Percentiles rank a stretch among this genome's conserved stretches.
These are phyloP conservation scores for Dovyalis caffra DNA, from an alignment of 345 rosid genomes.

Conservation along the genomic window DNA sequence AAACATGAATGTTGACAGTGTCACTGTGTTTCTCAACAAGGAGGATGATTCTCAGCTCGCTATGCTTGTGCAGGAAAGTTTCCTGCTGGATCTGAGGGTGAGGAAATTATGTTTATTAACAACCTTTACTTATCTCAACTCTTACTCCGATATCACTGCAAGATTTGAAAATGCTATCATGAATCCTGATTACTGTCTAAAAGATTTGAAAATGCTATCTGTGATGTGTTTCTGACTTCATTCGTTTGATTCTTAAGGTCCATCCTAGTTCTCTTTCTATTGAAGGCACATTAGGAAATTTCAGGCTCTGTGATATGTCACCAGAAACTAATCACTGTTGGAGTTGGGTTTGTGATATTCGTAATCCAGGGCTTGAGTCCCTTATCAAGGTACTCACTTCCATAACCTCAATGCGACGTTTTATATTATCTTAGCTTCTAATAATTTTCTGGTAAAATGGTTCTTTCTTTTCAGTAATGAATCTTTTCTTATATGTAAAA, in stretches of 20 bases:
- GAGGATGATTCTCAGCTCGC: conserved; percentile 98
- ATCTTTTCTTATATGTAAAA: background rate
- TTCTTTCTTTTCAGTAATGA: background rate
- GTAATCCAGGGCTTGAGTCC: conserved; percentile 92
- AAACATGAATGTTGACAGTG: conserved; percentile 85
- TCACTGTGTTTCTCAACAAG: conserved; percentile 84
- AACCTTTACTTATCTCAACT: background rate
- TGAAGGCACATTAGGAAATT: conserved; percentile 93
- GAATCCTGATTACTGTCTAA: background rate
- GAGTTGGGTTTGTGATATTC: conserved; percentile 98
- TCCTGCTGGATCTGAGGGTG: conserved; percentile 88
- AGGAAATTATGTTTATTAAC: conserved; percentile 16
- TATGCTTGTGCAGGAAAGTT: conserved; percentile 91
- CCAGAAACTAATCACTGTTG: conserved; percentile 69
- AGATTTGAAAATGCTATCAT: background rate
- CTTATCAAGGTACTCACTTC: conserved; percentile 65
- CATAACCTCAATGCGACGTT: background rate
- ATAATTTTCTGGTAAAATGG: background rate
- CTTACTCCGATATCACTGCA: background rate
- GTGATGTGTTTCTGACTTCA: conserved; percentile 3
- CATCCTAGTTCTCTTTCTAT: conserved; percentile 86
- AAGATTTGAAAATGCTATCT: no score
- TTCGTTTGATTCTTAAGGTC: conserved; percentile 49
- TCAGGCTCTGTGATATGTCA: conserved; percentile 91
- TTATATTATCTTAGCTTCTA: background rate